Evolutionary conservation across 1,139 yeast genomes (phyloP), one percentile per base, ranked within the genome.

Genomic region (Nadsonia starkeyi-henricii): DNA sequence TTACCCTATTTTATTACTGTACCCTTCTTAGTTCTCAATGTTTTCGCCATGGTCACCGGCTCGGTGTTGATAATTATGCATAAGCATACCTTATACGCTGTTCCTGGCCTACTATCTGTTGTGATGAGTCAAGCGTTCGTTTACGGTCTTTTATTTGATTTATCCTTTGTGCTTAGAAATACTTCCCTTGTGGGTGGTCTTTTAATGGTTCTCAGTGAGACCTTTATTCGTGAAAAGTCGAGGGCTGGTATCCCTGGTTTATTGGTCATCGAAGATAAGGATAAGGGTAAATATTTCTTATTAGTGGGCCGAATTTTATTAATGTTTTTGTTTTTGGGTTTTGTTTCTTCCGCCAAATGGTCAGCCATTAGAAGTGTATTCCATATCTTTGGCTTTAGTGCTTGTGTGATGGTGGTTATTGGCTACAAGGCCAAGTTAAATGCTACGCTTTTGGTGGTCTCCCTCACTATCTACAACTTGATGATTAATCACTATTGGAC

Each of bases 351-450:
- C 30, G 81, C 85, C 49, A 72, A 78, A 44, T 85, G 89, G 85
- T 77, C 88, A 1, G 60, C 82, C 46, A 70, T 81, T 33, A 77
- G 86, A 52, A 63, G 83, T 28, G 57, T 85, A 41, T 75, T 88
- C 47, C 79, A 81, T 54, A 64, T 85, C 42, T 64, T 85, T 51
- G 95, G 96, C 3, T 74, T 85, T 48, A 64, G 74, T 36, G 76
- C 84, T 19, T 84, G 94, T 63, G 73, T 78, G 39, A 79, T 94
- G 51, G 91, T 91, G 53, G 88, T 85, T 41, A 78, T 91, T 56
- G 98, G 98, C 28, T 91, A 79, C 75, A 89, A 88, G 70, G 91
- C 98, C 48, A 85, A 86, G 62, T 78, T 88, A 58, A 81, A 94
- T 42, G 96, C 98, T 2, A 77, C 82, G 42, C 66, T 85, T 48